phyloP scores from a whole-genome alignment of 352 stramenopile species.

The Phytophthora rubi region DNA sequence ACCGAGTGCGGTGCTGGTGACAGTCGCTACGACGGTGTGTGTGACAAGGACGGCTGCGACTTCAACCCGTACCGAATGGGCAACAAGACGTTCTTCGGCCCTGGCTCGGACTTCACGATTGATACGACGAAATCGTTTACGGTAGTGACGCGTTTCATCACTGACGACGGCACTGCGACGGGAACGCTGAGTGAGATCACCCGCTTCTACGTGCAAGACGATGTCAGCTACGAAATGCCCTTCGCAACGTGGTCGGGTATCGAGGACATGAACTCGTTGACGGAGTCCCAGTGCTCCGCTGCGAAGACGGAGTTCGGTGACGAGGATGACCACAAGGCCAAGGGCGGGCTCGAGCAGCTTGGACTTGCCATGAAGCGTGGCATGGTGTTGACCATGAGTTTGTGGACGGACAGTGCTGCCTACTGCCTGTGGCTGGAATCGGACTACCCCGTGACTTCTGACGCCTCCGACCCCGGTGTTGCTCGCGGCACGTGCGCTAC shows the following conservation, averaged over 20 bases:
- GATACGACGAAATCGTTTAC: constrained; percentile 15
- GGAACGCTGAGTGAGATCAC: constrained; percentile 11
- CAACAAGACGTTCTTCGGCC: constrained; percentile 12
- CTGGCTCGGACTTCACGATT: constrained; percentile 8
- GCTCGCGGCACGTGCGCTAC: constrained; percentile 48
- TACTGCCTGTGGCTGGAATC: constrained; percentile 65
- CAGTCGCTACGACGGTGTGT: constrained; percentile 7
- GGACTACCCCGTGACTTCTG: constrained; percentile 41
- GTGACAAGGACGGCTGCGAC: constrained; percentile 15
- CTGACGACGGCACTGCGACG: constrained; percentile 12
- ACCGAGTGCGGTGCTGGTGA: constrained; percentile 11
- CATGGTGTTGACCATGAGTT: constrained; percentile 63
- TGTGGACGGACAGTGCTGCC: constrained; percentile 57
- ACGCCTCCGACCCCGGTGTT: constrained; percentile 40
- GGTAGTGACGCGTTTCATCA: constrained; percentile 19
- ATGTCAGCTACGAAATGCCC: constrained; percentile 16
- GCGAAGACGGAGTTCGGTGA: constrained; percentile 31
- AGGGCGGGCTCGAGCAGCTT: constrained; percentile 38
- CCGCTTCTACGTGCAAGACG: constrained; percentile 14
- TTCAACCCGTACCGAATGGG: constrained; percentile 19
- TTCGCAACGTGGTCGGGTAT: constrained; percentile 15
- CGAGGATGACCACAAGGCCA: constrained; percentile 53
- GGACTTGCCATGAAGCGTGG: constrained; percentile 46
- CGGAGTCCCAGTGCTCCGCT: constrained; percentile 13
- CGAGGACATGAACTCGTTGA: constrained; percentile 15